Base-by-base conservation (phyloP, 2,329 filamentous ascomycete species). In the Sordariomycetes sp. region DNA sequence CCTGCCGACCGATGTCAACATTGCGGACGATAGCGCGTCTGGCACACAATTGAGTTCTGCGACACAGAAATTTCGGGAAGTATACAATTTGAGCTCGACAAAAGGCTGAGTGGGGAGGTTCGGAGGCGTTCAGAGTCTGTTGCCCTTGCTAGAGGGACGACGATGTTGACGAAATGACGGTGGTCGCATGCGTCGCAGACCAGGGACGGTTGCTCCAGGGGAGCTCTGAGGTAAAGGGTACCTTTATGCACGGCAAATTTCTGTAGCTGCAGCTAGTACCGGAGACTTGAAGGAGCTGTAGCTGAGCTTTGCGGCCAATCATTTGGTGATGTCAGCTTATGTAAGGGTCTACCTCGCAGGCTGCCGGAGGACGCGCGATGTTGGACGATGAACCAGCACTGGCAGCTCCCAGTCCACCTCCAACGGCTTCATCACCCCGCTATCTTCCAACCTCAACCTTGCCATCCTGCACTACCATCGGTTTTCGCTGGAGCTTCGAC, bases 1-100 rank as follows among this genome's bases (percentile, higher is more conserved):
- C 42, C 61, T 56, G 41, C 57, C 55, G 41, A 66, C 48, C 20
- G 56, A 51, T 33, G 56, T 58, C 40, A 68, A 48, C 65, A 69
- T 70, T 29, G 35, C 40, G 24, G 30, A 41, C 18, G 26, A n/a
- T n/a, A n/a, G n/a, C n/a, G n/a, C n/a, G n/a, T n/a, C n/a, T n/a
- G n/a, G n/a, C 23, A n/a, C 9, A n/a, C 23, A 25, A 25, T 25
- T 25, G 23, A 25, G n/a, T n/a, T n/a, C n/a, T n/a, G n/a, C n/a
- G n/a, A n/a, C n/a, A n/a, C n/a, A n/a, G n/a, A n/a, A n/a, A n/a
- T n/a, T n/a, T n/a, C n/a, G n/a, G n/a, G n/a, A n/a, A n/a, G n/a
- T n/a, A n/a, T n/a, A n/a, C n/a, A n/a, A n/a, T n/a, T n/a, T n/a
- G n/a, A n/a, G n/a, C n/a, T n/a, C n/a, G n/a, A n/a, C n/a, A n/a